Conservation (phyloP, 2,329 filamentous ascomycete species). For the Phialophora tarda region DNA sequence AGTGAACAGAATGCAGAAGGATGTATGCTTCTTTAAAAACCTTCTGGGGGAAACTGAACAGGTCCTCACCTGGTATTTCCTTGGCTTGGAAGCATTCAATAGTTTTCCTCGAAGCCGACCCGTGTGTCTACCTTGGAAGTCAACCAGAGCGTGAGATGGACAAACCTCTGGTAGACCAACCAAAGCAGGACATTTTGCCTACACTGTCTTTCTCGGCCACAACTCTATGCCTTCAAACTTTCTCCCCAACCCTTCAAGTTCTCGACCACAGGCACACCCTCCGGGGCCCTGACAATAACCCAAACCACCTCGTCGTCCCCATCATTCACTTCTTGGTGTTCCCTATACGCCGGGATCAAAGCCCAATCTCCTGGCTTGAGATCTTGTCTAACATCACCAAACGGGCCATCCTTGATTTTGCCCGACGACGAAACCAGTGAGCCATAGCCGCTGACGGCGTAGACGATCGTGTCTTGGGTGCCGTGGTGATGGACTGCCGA, state of each 20-base stretch:
- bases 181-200: not conserved
- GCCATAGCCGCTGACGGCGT: constrained; percentile 66
- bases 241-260: constrained; percentile 67
- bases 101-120: not conserved
- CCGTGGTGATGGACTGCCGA: constrained; percentile 73
- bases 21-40: not conserved
- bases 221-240: constrained; percentile 21
- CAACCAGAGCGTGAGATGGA: not conserved
- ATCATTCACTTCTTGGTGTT: constrained; percentile 73
- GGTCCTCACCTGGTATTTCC: not conserved
- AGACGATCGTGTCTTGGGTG: constrained; percentile 70
- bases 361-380: constrained; percentile 71
- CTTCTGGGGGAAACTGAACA: not conserved
- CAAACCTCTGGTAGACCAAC: not conserved
- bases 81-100: not conserved
- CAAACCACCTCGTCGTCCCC: constrained; percentile 67
- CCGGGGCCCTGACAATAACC: constrained; percentile 68
- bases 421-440: constrained; percentile 54
- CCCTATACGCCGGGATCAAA: constrained; percentile 70
- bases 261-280: constrained; percentile 63
- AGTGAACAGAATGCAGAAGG: not conserved
- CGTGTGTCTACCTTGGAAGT: not conserved
- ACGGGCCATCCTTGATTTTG: constrained; percentile 51
- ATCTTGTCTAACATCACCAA: constrained; percentile 61
- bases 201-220: not conserved